Conservation (phyloP, 495 filamentous ascomycete species). For the Penicillium silybi region DNA sequence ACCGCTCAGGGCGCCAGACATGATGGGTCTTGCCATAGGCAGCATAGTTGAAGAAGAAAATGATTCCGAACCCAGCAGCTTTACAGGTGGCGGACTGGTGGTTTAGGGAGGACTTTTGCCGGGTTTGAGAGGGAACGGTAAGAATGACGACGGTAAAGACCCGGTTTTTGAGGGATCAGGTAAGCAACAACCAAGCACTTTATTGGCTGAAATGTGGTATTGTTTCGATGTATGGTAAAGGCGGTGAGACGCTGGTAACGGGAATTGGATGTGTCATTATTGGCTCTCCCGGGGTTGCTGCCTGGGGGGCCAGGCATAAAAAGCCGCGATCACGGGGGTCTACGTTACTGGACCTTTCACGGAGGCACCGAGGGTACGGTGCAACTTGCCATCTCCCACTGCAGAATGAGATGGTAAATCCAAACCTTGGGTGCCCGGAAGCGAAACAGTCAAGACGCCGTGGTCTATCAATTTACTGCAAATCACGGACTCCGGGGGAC, state of each 20-base stretch:
- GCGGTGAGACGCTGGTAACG: conserved; percentile 20
- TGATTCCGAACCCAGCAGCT: conserved; percentile 7
- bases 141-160: conserved; percentile 10
- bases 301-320: not conserved
- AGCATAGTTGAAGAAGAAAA: conserved; percentile 23
- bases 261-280: conserved; percentile 16
- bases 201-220: conserved; percentile 13
- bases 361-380: not conserved
- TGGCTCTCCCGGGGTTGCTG: conserved; percentile 7
- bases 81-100: conserved; percentile 20
- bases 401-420: not conserved
- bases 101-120: conserved; percentile 22
- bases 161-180: conserved; percentile 5
- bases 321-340: not conserved
- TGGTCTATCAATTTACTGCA: not conserved
- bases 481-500: not conserved
- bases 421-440: not conserved
- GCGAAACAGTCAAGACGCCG: not conserved
- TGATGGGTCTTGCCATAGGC: conserved; percentile 25
- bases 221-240: conserved; percentile 14
- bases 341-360: not conserved
- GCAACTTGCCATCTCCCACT: not conserved
- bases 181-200: conserved; percentile 6
- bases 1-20: conserved; percentile 33
- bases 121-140: conserved; percentile 12